Base-by-base conservation (phyloP, 2,329 filamentous ascomycete species). In the Ophiostoma pallidulum region DNA sequence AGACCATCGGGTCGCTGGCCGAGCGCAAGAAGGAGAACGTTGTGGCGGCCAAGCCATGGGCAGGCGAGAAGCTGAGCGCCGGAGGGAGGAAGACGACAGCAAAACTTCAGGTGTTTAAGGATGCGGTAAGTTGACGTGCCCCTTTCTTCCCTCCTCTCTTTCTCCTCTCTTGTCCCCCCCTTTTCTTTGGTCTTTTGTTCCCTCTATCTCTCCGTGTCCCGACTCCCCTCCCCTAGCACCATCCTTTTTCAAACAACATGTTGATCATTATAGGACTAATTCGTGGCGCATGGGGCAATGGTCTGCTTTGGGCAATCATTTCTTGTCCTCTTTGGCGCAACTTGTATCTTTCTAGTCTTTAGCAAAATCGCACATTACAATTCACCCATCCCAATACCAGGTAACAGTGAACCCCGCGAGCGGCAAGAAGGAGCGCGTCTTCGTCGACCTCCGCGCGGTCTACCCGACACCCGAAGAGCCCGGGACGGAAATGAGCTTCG, bases 241-340 rank as follows among this genome's bases (percentile, higher is more conserved):
- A 57, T 55, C 54, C 18, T 20, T n/a, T n/a, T 32, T 32, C 18
- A 51, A 50, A 39, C 72, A 75, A 74, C 65, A 74, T 88, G 78
- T 92, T 92, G 87, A 92, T 89, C 74, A 81, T 77, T 74, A 78
- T 78, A 96, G 90, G 89, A 95, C 90, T 96, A 95, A 96, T 91
- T 74, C 62, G 64, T 78, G 54, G 45, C 55, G 47, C 57, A 39
- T 24, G 45, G 47, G 38, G 26, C 18, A 63, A 60, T 68, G 68
- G 67, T 64, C 75, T 68, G 68, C 68, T 64, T 75, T 66, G 76
- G 78, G 75, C 20, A 42, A 38, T 46, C 46, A 35, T 35, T 38
- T 26, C 24, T 56, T 60, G 64, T 66, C 62, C 58, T 57, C 58
- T 55, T 58, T 60, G 57, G 61, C 50, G 54, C 62, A 64, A 57